Evolutionary conservation across 331 rosid species (phyloP).

Genomic region (Telfairia occidentalis): DNA sequence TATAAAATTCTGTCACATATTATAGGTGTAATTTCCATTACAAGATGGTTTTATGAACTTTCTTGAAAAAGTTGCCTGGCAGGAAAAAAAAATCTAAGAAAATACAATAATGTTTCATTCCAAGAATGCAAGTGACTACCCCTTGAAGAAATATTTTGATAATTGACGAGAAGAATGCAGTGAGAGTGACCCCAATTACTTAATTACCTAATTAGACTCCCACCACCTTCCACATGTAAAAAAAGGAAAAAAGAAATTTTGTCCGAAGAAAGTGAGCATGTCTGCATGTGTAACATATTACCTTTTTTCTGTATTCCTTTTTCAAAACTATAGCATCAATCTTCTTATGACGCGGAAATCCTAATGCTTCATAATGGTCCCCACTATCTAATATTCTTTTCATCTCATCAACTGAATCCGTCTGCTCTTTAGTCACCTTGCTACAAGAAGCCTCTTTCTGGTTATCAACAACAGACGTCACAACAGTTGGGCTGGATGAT

Average conservation of each 20-base stretch:
- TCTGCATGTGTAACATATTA: constrained; percentile 3
- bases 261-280: background rate
- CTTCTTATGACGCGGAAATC: constrained; percentile 60
- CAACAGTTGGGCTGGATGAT: constrained; percentile 48
- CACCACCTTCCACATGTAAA: background rate
- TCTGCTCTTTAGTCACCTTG: constrained; percentile 44
- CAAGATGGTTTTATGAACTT: background rate
- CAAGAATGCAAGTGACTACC: background rate
- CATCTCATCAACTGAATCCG: constrained; percentile 71
- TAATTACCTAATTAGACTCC: background rate
- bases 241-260: background rate
- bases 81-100: background rate
- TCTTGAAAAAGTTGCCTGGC: background rate
- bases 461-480: constrained; percentile 37
- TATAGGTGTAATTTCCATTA: background rate
- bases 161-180: background rate
- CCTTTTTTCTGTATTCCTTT: constrained; percentile 86
- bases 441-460: constrained; percentile 42
- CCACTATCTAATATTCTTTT: constrained; percentile 54
- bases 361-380: constrained; percentile 84
- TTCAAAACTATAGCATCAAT: constrained; percentile 55
- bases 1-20: background rate
- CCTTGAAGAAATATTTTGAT: background rate
- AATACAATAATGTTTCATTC: background rate
- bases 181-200: background rate